Base-by-base conservation (phyloP, 2,329 filamentous ascomycete species). In the Colletotrichum tropicicola region DNA sequence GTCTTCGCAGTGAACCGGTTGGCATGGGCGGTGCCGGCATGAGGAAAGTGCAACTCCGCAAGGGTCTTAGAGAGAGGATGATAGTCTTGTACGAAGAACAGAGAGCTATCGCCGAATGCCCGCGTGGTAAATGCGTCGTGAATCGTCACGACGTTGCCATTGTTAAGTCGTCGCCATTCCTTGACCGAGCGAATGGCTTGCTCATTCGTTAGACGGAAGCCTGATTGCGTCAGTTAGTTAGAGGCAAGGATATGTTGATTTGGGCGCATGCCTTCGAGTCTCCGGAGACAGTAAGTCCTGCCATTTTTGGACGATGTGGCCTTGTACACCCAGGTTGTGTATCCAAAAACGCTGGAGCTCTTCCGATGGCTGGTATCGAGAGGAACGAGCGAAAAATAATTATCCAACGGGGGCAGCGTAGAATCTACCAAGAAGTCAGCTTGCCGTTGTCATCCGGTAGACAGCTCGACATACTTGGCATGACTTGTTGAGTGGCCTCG, bases 251-350 rank as follows among this genome's bases (percentile, higher is more conserved):
- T 45, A 73, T 23, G 19, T 1, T 17, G 19, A 21, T 13, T 23
- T 43, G 10, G 39, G 27, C 37, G 60, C 75, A 56, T 77, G 88
- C 89, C 92, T 84, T 98, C 94, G 21, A 99, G 86, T 67, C 96
- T 87, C 68, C 96, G 88, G 48, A 99, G 82, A 61, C 91, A 93
- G 78, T 97, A 98, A n/a, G 90, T 89, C 69, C 92, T 90, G 10
- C 94, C 96, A 71, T 95, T 95, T 74, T 96, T 96, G 76, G 87
- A 91, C 6, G 93, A 97, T 23, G 91, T 90, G 8, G 94, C 95
- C 80, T 98, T 98, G 82, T 98, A 99, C 1, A 97, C 88, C 93
- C 94, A 98, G 71, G 91, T 97, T 6, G 91, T 89, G 73, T 93
- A 97, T 27, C 94, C 93, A 77, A 98, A 98, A 15, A 92, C 88